These are phyloP conservation scores for Daldinia sp. DNA, from an alignment of 2,329 filamentous ascomycete species.

Conservation along the genomic window DNA sequence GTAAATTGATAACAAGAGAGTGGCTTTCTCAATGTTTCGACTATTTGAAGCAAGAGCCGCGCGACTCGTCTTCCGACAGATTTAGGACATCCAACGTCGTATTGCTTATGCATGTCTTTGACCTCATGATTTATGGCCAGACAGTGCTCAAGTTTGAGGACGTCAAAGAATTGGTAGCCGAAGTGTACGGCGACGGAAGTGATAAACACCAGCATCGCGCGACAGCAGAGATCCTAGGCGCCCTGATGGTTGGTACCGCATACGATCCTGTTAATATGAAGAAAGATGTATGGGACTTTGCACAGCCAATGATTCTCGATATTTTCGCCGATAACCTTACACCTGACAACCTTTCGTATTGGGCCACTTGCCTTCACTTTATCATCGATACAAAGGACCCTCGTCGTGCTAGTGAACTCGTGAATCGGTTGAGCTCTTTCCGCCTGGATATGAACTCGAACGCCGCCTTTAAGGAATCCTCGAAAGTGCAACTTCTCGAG, in stretches of 20 bases:
- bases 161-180: constrained; percentile 79
- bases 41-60: constrained; percentile 95
- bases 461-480: constrained; percentile 98
- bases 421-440: constrained; percentile 84
- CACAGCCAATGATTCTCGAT: constrained; percentile 84
- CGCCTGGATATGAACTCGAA: constrained; percentile 93
- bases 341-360: constrained; percentile 93
- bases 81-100: constrained; percentile 91
- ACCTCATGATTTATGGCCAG: constrained; percentile 82
- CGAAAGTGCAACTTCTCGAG: constrained; percentile 90
- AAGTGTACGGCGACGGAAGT: constrained; percentile 88
- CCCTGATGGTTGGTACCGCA: constrained; percentile 79
- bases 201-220: constrained; percentile 98
- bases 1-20: constrained; percentile 77
- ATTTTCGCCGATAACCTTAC: constrained; percentile 93
- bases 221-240: constrained; percentile 91
- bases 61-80: constrained; percentile 80
- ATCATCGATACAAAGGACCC: constrained; percentile 90
- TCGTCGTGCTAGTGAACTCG: constrained; percentile 83
- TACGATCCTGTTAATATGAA: constrained; percentile 80
- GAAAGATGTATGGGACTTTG: constrained; percentile 84
- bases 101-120: constrained; percentile 87
- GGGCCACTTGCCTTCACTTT: constrained; percentile 92
- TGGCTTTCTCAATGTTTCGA: constrained; percentile 92
- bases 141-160: constrained; percentile 85